A percentile compares a stretch with the other conserved stretches of the same genome.
phyloP scores from a whole-genome alignment of 2,329 filamentous ascomycete species.

The Ophiosphaerella herpotricha region DNA sequence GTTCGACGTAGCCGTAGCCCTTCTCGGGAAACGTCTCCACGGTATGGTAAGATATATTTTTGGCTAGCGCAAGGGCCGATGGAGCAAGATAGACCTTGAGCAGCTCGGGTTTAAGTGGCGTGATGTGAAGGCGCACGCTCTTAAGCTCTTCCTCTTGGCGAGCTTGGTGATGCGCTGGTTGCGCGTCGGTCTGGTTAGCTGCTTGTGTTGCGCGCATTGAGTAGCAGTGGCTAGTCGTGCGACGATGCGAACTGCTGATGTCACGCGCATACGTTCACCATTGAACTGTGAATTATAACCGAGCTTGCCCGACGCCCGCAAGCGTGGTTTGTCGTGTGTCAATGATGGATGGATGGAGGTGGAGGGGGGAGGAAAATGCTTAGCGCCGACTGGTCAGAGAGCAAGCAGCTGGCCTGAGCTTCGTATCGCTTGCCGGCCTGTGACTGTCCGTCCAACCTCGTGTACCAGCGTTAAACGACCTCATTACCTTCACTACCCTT shows the following conservation, averaged over 20 bases:
- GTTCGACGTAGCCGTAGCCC: conserved; percentile 85
- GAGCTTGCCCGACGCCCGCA: conserved; percentile 13
- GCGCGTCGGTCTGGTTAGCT: conserved; percentile 23
- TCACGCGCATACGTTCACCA: conserved; percentile 3
- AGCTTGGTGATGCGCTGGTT: conserved; percentile 1
- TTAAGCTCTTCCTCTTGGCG: conserved; percentile 20
- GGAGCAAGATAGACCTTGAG: conserved; percentile 73
- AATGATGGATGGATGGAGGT: conserved; percentile 8
- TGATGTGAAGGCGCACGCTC: conserved; percentile 75
- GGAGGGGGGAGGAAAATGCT: conserved; percentile 39
- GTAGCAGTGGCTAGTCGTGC: conserved; percentile 22
- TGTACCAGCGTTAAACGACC: not conserved
- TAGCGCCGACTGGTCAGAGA: conserved; percentile 29
- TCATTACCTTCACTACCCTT: not conserved
- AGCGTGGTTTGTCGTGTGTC: conserved; percentile 16
- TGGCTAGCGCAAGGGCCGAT: conserved; percentile 67
- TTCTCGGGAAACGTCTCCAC: conserved; percentile 88
- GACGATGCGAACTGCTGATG: conserved; percentile 7
- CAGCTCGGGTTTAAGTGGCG: conserved; percentile 78
- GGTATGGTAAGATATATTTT: conserved; percentile 85
- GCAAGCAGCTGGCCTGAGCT: conserved; percentile 19
- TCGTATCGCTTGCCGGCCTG: conserved; percentile 8
- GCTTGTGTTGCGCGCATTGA: conserved; percentile 42
- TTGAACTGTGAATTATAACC: not conserved
- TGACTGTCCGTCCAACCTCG: too few relatives aligned